Evolutionary conservation across 2,329 filamentous ascomycete species (phyloP).

Genomic region (Gaeumannomyces sp.): DNA sequence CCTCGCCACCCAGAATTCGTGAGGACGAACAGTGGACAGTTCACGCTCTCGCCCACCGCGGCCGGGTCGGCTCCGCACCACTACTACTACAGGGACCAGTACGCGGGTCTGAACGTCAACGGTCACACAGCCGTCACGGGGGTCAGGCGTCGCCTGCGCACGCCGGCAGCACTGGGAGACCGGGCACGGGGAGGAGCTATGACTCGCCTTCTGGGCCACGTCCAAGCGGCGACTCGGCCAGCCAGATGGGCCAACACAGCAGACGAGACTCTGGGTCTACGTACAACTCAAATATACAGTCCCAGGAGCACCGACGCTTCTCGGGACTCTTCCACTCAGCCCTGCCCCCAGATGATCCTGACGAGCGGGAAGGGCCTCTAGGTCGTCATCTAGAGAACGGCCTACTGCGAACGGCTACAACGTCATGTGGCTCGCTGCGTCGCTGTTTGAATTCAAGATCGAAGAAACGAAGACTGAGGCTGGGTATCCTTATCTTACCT

Average conservation of each 20-base stretch:
- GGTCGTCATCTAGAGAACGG: slow-evolving; percentile 55
- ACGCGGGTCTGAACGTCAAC: slow-evolving; percentile 31
- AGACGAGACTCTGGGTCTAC: slow-evolving; percentile 51
- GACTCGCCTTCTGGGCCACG: slow-evolving; percentile 36
- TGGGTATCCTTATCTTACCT: slow-evolving; percentile 92
- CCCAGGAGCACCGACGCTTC: slow-evolving; percentile 47
- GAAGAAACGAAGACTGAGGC: slow-evolving; percentile 86
- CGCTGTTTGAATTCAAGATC: slow-evolving; percentile 95
- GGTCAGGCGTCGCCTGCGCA: slow-evolving; percentile 1
- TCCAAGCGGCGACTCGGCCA: slow-evolving; percentile 17
- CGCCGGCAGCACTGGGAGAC: slow-evolving; percentile 35
- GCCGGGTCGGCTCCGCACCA: slow-evolving; percentile 41
- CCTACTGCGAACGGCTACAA: slow-evolving; percentile 55
- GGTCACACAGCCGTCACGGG: slow-evolving; percentile 8
- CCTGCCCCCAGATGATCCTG: slow-evolving; percentile 66
- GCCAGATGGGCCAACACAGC: slow-evolving; percentile 22
- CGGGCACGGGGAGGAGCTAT: slow-evolving; percentile 54
- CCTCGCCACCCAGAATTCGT: slow-evolving; percentile 61
- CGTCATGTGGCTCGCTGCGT: slow-evolving; percentile 85
- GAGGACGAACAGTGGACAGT: slow-evolving; percentile 59
- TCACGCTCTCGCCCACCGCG: slow-evolving; percentile 50
- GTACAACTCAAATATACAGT: slow-evolving; percentile 38
- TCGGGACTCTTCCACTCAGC: slow-evolving; percentile 84
- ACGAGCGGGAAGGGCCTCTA: slow-evolving; percentile 46
- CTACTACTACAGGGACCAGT: slow-evolving; percentile 52